phyloP scores from a whole-genome alignment of 768 basidiomycete genomes.

The Hygrophorus pudorinus region DNA sequence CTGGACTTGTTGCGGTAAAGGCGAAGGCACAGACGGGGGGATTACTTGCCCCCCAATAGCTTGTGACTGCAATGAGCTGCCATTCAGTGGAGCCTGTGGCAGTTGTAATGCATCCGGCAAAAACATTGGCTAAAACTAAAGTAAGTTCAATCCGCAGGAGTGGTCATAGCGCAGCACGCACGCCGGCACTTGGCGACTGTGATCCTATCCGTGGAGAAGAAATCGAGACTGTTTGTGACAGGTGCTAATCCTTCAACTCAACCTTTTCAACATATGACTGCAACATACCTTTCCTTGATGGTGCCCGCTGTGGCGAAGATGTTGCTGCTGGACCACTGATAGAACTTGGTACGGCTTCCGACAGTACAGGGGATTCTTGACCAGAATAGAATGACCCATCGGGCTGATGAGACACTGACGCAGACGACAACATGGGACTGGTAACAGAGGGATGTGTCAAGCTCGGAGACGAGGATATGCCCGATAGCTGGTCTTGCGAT shows the following conservation, averaged over 20 bases:
- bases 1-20: constrained; percentile 40
- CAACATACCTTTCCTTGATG: constrained; percentile 38
- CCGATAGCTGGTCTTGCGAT: constrained; percentile 31
- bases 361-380: constrained; percentile 63
- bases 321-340: constrained; percentile 38
- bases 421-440: constrained; percentile 73
- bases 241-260: not conserved
- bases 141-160: not conserved
- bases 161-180: constrained; percentile 18
- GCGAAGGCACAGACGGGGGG: constrained; percentile 33
- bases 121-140: not conserved
- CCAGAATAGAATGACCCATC: constrained; percentile 64
- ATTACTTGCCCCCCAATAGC: constrained; percentile 15
- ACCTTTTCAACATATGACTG: not conserved
- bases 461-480: constrained; percentile 62
- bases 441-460: constrained; percentile 78
- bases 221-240: constrained; percentile 26
- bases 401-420: constrained; percentile 54
- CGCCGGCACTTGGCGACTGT: constrained; percentile 32
- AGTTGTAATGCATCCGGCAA: constrained; percentile 20
- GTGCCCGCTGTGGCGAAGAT: constrained; percentile 47
- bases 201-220: constrained; percentile 33
- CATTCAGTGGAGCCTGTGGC: constrained; percentile 32
- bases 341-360: constrained; percentile 45
- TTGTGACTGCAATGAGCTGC: constrained; percentile 18